These are phyloP conservation scores for Gossypioides kirkii DNA, from an alignment of 345 rosid species.

Conservation along the genomic window DNA sequence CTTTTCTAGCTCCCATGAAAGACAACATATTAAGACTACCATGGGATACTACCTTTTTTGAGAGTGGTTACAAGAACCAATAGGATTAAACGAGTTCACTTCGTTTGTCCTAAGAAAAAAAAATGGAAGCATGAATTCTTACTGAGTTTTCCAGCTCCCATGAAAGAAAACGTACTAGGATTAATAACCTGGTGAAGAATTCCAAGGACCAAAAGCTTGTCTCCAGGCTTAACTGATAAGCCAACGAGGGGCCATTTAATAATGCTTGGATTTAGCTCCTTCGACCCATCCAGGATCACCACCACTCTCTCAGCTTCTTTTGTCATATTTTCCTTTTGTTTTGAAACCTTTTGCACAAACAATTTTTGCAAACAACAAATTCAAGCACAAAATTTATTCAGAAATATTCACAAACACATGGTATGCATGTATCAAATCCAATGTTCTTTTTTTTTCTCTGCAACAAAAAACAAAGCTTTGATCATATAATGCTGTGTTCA, in stretches of 20 bases:
- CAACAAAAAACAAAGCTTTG: neutral
- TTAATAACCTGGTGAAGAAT: slow-evolving; percentile 59
- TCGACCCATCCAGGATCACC: slow-evolving; percentile 44
- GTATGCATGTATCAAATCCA: neutral
- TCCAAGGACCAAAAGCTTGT: slow-evolving; percentile 33
- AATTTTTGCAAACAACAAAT: neutral
- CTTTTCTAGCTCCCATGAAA: no score
- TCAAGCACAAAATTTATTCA: neutral
- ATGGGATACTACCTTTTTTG: no score
- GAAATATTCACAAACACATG: neutral
- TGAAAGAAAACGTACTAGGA: slow-evolving; percentile 56
- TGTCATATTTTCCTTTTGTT: neutral
- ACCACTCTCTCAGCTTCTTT: slow-evolving; percentile 23
- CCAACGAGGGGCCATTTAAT: slow-evolving; percentile 36
- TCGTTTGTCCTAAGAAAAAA: slow-evolving; percentile 1
- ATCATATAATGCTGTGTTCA: no score
- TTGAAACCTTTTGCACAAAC: neutral
- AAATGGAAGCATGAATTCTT: slow-evolving; percentile 20
- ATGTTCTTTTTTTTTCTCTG: neutral
- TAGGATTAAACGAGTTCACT: neutral
- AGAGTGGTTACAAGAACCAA: no score
- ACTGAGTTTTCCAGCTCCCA: slow-evolving; percentile 28
- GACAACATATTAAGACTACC: no score
- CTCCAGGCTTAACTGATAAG: slow-evolving; percentile 34
- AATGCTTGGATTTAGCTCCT: slow-evolving; percentile 20